Conservation (phyloP, 1,139 yeast species). For the Geotrichum aggregatum region DNA sequence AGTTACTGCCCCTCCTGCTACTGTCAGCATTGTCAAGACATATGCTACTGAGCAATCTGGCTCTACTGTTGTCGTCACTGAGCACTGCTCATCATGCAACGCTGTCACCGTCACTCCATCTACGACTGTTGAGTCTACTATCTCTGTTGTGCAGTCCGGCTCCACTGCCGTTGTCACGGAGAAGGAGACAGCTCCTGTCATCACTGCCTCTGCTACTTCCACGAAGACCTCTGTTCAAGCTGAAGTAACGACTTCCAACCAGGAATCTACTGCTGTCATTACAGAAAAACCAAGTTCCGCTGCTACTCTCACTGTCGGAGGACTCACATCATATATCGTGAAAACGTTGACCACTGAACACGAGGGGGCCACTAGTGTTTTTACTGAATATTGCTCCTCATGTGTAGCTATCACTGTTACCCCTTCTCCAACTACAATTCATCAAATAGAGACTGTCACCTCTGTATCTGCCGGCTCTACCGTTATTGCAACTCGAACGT, state of each 20-base stretch:
- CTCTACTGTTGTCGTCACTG: conserved; percentile 6
- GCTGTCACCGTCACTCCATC: conserved; percentile 7
- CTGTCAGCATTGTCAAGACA: conserved; percentile 13
- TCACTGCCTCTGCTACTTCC: not conserved
- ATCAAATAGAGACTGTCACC: not conserved
- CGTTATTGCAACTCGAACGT: conserved; percentile 8
- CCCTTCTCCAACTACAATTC: conserved; percentile 8
- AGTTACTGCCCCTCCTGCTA: conserved; percentile 8
- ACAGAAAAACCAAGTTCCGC: not conserved
- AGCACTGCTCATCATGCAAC: conserved; percentile 10
- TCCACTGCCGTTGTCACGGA: not conserved
- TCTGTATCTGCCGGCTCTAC: not conserved
- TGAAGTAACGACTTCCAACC: not conserved
- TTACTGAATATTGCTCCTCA: conserved; percentile 6
- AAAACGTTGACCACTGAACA: not conserved
- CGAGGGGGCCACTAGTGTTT: not conserved
- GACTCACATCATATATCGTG: not conserved
- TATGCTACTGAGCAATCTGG: conserved; percentile 1
- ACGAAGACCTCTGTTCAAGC: not conserved
- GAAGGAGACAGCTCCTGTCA: not conserved
- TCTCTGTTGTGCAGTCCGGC: not conserved
- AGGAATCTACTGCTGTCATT: not conserved
- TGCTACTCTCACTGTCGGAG: not conserved
- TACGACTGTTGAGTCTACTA: not conserved
- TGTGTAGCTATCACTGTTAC: conserved; percentile 5